Conservation (phyloP, 2,329 filamentous ascomycete genomes). For the Ophiocordyceps camponoti-saundersi region DNA sequence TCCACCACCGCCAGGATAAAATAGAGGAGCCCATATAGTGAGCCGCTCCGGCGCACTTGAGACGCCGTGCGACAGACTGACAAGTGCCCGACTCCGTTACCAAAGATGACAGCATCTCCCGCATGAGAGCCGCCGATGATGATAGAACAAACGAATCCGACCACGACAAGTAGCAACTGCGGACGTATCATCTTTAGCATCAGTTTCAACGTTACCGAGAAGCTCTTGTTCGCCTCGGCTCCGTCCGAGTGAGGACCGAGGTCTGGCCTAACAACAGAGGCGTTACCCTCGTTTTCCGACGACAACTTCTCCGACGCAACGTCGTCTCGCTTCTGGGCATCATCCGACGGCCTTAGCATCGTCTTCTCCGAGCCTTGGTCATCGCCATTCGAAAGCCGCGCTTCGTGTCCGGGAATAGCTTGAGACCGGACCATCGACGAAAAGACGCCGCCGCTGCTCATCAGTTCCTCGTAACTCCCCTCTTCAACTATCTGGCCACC, state of each 20-base stretch:
- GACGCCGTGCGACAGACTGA: conserved; percentile 28
- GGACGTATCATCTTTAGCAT: conserved; percentile 1
- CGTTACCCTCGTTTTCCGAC: background rate
- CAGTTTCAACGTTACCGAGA: background rate
- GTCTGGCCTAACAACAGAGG: background rate
- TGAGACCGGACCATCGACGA: conserved; percentile 31
- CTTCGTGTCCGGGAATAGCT: conserved; percentile 10
- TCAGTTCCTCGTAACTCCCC: conserved; percentile 43
- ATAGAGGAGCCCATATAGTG: conserved; percentile 39
- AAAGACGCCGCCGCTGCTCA: conserved; percentile 33
- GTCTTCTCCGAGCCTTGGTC: background rate
- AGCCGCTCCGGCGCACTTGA: conserved; percentile 17
- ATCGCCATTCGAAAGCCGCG: background rate
- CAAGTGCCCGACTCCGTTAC: conserved; percentile 20
- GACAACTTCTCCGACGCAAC: background rate
- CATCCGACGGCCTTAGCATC: background rate
- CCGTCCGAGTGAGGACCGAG: background rate
- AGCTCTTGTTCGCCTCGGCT: conserved; percentile 19
- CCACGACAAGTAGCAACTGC: background rate
- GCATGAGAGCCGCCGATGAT: conserved; percentile 39
- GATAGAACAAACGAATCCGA: background rate
- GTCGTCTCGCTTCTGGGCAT: background rate
- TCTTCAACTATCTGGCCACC: conserved; percentile 44
- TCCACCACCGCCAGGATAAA: conserved; percentile 32
- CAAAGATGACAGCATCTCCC: conserved; percentile 34